A percentile compares a stretch with the other conserved stretches of the same genome.
phyloP scores from a whole-genome alignment of 2,329 filamentous ascomycete species.

The Paecilomyces sp. region DNA sequence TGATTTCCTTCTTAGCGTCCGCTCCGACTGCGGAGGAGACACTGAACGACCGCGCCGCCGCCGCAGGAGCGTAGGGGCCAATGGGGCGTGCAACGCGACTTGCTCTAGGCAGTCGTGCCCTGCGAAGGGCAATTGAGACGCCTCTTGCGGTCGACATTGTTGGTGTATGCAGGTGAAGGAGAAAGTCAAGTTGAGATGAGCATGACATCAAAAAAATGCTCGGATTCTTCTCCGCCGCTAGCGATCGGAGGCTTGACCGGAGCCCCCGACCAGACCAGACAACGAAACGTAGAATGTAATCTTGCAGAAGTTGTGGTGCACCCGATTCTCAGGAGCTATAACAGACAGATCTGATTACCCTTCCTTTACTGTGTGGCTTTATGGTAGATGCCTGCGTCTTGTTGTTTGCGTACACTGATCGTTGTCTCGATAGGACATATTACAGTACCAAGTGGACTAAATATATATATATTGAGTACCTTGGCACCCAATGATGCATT shows the following conservation, averaged over 20 bases:
- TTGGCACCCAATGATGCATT: too few species aligned
- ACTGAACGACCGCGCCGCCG: slow-evolving; percentile 22
- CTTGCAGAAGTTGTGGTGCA: not conserved
- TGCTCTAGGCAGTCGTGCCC: slow-evolving; percentile 24
- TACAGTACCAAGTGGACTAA: too few species aligned
- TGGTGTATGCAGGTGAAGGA: slow-evolving; percentile 1
- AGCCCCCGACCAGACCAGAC: not conserved
- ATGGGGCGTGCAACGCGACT: slow-evolving; percentile 16
- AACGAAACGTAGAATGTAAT: not conserved
- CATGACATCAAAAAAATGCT: not conserved
- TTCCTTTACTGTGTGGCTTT: not conserved
- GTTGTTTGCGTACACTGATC: too few species aligned
- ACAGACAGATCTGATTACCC: not conserved
- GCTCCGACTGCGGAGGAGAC: slow-evolving; percentile 16
- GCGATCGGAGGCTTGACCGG: not conserved
- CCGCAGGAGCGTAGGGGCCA: slow-evolving; percentile 10
- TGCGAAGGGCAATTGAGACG: slow-evolving; percentile 23
- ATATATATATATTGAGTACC: too few species aligned
- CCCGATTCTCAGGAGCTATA: not conserved
- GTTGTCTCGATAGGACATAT: too few species aligned
- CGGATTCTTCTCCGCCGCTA: not conserved
- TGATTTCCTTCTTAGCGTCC: slow-evolving; percentile 39
- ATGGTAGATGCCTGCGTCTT: too few species aligned
- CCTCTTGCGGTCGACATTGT: slow-evolving; percentile 1
- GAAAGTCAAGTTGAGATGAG: not conserved